A percentile compares a stretch with the other conserved stretches of the same genome.
These are phyloP conservation scores for Geotrichum ghanense DNA, from an alignment of 805 yeast species.

Conservation along the genomic window DNA sequence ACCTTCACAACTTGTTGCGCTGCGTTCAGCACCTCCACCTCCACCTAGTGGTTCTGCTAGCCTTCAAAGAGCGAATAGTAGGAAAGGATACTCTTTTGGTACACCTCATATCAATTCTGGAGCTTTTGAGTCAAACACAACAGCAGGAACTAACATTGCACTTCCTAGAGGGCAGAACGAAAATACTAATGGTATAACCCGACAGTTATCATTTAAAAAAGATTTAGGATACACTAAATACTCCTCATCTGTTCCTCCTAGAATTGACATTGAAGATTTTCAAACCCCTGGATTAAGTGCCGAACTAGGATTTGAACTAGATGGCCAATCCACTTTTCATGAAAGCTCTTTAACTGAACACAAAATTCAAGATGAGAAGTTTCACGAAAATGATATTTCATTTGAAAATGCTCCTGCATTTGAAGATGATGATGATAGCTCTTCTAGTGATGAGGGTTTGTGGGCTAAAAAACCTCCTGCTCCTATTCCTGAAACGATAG, in stretches of 20 bases:
- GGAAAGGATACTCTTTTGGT: not conserved
- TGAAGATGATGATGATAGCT: slow-evolving; percentile 22
- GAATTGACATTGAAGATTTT: slow-evolving; percentile 1
- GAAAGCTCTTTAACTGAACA: slow-evolving; percentile 1
- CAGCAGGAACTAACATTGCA: not conserved
- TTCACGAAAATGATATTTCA: slow-evolving; percentile 58
- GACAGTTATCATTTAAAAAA: slow-evolving; percentile 3
- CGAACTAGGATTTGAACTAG: not conserved
- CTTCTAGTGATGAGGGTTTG: slow-evolving; percentile 42
- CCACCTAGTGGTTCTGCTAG: slow-evolving; percentile 16
- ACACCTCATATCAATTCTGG: not conserved
- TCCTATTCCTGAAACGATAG: slow-evolving; percentile 3
- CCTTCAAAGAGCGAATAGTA: not conserved
- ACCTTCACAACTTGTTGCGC: slow-evolving; percentile 50
- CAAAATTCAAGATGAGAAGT: slow-evolving; percentile 31
- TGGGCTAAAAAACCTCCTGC: slow-evolving; percentile 40
- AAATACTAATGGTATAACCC: not conserved
- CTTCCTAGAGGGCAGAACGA: slow-evolving; percentile 7
- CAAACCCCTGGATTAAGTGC: not conserved
- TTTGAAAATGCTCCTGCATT: slow-evolving; percentile 65
- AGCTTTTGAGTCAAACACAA: not conserved
- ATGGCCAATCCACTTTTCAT: slow-evolving; percentile 6
- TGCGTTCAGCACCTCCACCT: slow-evolving; percentile 39
- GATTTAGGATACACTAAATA: not conserved
- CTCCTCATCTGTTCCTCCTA: not conserved